These are phyloP conservation scores for Naegleria fowleri DNA, from an alignment of 208 protist genomes.

Conservation along the genomic window DNA sequence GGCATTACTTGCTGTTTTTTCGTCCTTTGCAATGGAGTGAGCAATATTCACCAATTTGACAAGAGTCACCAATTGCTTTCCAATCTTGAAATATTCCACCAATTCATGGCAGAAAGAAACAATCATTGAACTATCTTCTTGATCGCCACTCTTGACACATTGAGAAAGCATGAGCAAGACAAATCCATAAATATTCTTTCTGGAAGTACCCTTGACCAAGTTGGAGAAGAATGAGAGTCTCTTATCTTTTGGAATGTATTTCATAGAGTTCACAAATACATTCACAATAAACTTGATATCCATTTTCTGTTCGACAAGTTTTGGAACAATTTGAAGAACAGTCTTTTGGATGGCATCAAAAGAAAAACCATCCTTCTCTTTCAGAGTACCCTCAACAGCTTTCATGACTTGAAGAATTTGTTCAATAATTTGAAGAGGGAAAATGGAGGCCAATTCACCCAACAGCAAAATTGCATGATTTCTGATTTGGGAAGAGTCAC, in stretches of 20 bases:
- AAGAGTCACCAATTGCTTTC: neutral
- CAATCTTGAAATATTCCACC: neutral
- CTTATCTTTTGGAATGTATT: neutral
- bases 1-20: neutral
- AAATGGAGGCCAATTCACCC: neutral
- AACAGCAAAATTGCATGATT: neutral
- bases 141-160: neutral
- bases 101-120: neutral
- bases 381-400: neutral
- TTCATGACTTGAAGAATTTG: neutral
- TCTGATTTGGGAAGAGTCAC: neutral
- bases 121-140: neutral
- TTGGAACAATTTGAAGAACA: neutral
- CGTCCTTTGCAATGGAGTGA: neutral
- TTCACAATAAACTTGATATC: neutral
- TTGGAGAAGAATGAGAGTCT: neutral
- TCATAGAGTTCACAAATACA: neutral
- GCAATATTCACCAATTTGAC: neutral
- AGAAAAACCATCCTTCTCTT: neutral
- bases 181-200: slow-evolving; percentile 1
- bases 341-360: slow-evolving; percentile 16
- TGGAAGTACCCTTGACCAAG: neutral
- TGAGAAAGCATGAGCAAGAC: neutral
- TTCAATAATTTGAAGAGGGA: neutral
- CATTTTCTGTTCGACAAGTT: neutral